Evolutionary conservation across 805 yeast species (phyloP).

Genomic region (Wickerhamomyces chambardii): DNA sequence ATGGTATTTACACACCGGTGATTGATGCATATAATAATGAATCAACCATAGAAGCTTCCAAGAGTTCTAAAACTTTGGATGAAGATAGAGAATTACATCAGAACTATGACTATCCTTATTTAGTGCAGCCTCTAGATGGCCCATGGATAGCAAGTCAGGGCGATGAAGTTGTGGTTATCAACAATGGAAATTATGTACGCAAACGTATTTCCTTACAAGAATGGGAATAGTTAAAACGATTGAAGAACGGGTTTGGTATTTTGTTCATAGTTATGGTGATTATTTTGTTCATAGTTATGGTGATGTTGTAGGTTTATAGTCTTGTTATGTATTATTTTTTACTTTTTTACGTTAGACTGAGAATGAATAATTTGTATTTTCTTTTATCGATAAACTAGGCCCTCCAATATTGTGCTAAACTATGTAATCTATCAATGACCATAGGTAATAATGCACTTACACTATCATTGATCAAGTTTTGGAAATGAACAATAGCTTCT

Average conservation of each 20-base stretch:
- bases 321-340: too few relatives aligned
- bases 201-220: slow-evolving; percentile 27
- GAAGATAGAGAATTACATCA: slow-evolving; percentile 67
- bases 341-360: too few relatives aligned
- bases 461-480: slow-evolving; percentile 86
- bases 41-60: background rate
- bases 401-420: slow-evolving; percentile 97
- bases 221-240: slow-evolving; percentile 26
- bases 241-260: too few relatives aligned
- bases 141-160: slow-evolving; percentile 75
- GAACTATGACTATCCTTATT: slow-evolving; percentile 70
- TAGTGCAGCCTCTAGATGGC: slow-evolving; percentile 66
- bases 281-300: too few relatives aligned
- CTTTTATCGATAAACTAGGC: slow-evolving; percentile 31
- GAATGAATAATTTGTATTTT: slow-evolving; percentile 14
- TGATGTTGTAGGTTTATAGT: too few relatives aligned
- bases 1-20: slow-evolving; percentile 13
- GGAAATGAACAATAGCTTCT: slow-evolving; percentile 93
- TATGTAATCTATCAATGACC: slow-evolving; percentile 90
- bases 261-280: too few relatives aligned
- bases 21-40: too few relatives aligned
- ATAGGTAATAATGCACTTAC: slow-evolving; percentile 91
- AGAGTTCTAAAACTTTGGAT: slow-evolving; percentile 49
- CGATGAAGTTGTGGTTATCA: slow-evolving; percentile 39
- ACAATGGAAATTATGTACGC: slow-evolving; percentile 28